These are phyloP conservation scores for Cyathus striatus DNA, from an alignment of 768 basidiomycete genomes.

Conservation along the genomic window DNA sequence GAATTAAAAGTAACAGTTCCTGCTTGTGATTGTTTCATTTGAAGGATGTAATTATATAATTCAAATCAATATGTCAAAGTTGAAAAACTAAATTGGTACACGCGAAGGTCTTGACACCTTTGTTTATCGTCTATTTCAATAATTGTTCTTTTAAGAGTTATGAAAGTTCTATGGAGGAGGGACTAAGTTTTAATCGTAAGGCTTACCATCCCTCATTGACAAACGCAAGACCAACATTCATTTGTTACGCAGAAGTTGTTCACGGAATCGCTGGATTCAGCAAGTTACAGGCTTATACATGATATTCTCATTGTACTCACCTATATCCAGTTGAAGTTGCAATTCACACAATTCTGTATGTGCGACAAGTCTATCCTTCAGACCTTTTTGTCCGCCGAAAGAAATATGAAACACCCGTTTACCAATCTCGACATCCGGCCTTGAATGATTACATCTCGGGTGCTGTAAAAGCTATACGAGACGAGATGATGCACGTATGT, in stretches of 20 bases:
- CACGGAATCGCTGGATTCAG: slow-evolving; percentile 70
- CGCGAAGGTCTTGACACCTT: no score
- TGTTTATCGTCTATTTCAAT: no score
- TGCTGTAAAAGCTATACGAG: slow-evolving; percentile 74
- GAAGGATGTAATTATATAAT: no score
- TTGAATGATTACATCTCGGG: slow-evolving; percentile 89
- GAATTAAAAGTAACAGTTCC: no score
- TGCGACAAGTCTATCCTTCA: slow-evolving; percentile 85
- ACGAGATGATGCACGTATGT: slow-evolving; percentile 68
- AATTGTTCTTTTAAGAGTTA: no score
- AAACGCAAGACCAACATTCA: no score
- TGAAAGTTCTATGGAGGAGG: no score
- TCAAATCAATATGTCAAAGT: no score
- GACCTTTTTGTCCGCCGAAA: slow-evolving; percentile 83
- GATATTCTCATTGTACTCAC: neutral
- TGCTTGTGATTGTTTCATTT: no score
- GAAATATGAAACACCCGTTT: slow-evolving; percentile 89
- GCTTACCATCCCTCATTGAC: no score
- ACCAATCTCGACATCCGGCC: slow-evolving; percentile 87
- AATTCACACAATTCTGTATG: slow-evolving; percentile 87
- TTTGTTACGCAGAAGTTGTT: slow-evolving; percentile 68
- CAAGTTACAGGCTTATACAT: slow-evolving; percentile 25
- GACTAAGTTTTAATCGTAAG: no score
- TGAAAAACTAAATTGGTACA: no score
- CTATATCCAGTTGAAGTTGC: slow-evolving; percentile 77